These are phyloP conservation scores for Aurantiochytrium sp. DNA, from an alignment of 108 stramenopile genomes.

Conservation along the genomic window DNA sequence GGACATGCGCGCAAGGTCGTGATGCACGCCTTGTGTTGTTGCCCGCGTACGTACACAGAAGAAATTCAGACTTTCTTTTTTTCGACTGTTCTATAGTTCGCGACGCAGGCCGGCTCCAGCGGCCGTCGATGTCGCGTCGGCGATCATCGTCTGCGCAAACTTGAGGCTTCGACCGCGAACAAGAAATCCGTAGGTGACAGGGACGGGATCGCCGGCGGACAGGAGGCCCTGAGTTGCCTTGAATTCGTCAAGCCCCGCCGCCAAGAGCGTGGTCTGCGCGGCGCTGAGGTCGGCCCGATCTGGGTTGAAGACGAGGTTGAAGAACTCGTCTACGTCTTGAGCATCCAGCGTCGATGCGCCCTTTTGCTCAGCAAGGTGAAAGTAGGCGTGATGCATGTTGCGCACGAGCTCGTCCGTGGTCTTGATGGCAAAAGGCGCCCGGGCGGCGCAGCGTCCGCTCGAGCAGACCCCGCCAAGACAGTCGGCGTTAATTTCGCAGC, in stretches of 20 bases:
- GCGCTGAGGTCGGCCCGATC: not conserved
- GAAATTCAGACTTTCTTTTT: no score
- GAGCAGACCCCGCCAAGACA: not conserved
- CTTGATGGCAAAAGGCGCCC: not conserved
- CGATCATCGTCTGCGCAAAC: not conserved
- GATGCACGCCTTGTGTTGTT: no score
- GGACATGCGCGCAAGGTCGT: no score
- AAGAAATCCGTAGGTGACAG: not conserved
- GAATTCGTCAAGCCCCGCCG: not conserved
- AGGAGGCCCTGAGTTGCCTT: not conserved
- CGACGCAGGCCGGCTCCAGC: not conserved
- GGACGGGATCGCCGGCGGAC: not conserved
- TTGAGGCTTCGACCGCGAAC: not conserved
- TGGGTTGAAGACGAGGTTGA: not conserved
- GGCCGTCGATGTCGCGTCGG: no score
- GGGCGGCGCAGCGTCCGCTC: not conserved
- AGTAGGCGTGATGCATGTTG: not conserved
- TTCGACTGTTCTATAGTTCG: no score
- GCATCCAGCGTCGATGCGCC: not conserved
- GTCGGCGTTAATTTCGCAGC: not conserved
- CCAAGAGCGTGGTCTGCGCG: not conserved
- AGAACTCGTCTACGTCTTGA: not conserved
- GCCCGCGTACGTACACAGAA: no score
- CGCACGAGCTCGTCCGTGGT: not conserved
- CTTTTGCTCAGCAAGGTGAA: not conserved